These are phyloP conservation scores for Escovopsis weberi DNA, from an alignment of 2,329 filamentous ascomycete genomes.

Conservation along the genomic window DNA sequence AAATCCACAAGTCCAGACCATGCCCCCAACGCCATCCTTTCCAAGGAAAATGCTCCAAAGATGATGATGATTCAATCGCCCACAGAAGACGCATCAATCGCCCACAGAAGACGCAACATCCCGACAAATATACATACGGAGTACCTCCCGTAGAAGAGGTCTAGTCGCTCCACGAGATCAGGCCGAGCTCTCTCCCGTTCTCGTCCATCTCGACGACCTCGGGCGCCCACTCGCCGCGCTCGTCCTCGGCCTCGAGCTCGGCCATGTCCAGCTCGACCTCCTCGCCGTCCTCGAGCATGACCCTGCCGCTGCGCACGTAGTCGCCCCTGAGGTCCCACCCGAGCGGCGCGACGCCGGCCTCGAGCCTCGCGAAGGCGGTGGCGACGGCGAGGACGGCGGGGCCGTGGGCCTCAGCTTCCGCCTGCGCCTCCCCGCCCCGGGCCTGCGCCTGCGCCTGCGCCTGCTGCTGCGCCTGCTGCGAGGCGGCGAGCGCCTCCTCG, in stretches of 20 bases:
- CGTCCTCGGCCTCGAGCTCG: slow-evolving; percentile 39
- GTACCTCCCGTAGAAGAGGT: background rate
- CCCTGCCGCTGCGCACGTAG: slow-evolving; percentile 31
- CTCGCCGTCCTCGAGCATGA: slow-evolving; percentile 40
- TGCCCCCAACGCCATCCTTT: no score
- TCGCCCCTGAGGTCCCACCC: slow-evolving; percentile 42
- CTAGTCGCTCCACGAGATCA: slow-evolving; percentile 33
- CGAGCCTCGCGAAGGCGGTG: slow-evolving; percentile 28
- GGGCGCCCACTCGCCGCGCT: slow-evolving; percentile 37
- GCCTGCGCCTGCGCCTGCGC: no score
- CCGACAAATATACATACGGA: background rate
- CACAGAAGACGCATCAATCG: no score
- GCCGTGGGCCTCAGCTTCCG: no score
- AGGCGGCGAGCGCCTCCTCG: slow-evolving; percentile 27
- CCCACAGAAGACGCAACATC: no score
- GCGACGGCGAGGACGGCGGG: slow-evolving; percentile 29
- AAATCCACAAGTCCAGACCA: no score
- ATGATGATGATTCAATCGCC: no score
- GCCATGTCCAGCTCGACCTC: slow-evolving; percentile 31
- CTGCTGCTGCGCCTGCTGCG: slow-evolving; percentile 12
- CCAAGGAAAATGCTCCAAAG: no score
- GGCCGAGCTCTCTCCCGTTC: slow-evolving; percentile 33
- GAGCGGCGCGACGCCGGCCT: slow-evolving; percentile 22
- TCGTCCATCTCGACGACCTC: slow-evolving; percentile 39
- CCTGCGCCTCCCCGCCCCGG: no score